These are phyloP conservation scores for Colletotrichum noveboracense DNA, from an alignment of 2,329 filamentous ascomycete genomes.

Conservation along the genomic window DNA sequence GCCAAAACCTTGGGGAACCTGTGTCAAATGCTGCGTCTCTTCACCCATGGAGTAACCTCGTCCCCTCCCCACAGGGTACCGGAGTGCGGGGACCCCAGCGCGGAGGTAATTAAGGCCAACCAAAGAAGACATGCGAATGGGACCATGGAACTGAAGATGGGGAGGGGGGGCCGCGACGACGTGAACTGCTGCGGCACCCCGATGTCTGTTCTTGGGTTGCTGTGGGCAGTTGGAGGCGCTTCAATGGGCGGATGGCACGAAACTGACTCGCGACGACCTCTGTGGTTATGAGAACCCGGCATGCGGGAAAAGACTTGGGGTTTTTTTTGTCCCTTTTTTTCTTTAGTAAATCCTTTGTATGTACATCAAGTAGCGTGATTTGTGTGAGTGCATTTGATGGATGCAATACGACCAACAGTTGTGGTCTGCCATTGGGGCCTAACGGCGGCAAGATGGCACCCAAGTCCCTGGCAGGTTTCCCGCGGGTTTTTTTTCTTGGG, in stretches of 20 bases:
- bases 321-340: not conserved
- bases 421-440: not conserved
- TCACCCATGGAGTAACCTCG: not conserved
- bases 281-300: not conserved
- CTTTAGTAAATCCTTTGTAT: not conserved
- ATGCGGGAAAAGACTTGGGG: not conserved
- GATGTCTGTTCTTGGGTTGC: not conserved
- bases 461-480: not conserved
- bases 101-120: not conserved
- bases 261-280: slow-evolving; percentile 3
- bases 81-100: slow-evolving; percentile 19
- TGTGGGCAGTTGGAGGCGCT: slow-evolving; percentile 11
- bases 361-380: not conserved
- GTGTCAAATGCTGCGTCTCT: slow-evolving; percentile 12
- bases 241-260: not conserved
- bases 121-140: not conserved
- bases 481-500: not conserved
- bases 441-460: not conserved
- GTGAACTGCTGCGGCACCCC: not conserved
- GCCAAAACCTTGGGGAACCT: slow-evolving; percentile 4
- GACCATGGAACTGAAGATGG: not conserved
- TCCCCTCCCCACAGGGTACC: not conserved
- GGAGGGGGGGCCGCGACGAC: not conserved
- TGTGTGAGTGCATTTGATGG: too few species aligned
- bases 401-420: not conserved